These are phyloP conservation scores for Neurospora sp. DNA, from an alignment of 495 filamentous ascomycete species.

Conservation along the genomic window DNA sequence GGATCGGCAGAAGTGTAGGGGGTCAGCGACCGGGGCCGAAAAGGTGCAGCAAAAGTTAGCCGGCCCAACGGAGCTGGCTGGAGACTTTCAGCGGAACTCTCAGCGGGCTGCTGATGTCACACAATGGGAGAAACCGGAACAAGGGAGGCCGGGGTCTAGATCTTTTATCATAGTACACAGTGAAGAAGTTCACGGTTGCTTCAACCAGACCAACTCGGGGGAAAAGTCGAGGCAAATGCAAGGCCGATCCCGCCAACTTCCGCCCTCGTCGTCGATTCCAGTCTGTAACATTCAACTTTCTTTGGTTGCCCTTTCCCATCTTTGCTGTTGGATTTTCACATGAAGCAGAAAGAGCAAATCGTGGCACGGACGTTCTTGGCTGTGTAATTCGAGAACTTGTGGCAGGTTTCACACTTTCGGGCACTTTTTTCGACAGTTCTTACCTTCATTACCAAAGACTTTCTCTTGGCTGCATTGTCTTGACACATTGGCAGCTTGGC, in stretches of 20 bases:
- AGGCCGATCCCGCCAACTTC: constrained; percentile 8
- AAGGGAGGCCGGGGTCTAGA: constrained; percentile 1
- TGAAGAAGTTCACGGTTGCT: neutral
- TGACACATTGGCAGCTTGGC: neutral
- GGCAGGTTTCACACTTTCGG: neutral
- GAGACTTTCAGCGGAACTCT: neutral
- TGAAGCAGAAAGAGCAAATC: neutral
- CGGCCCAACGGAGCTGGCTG: constrained; percentile 9
- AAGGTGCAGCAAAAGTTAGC: neutral
- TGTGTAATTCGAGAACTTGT: neutral
- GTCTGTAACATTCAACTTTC: neutral
- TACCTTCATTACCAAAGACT: neutral
- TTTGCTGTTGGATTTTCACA: neutral
- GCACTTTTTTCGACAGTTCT: neutral
- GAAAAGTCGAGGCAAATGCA: constrained; percentile 2
- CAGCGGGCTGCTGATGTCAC: constrained; percentile 10
- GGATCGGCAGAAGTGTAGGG: constrained; percentile 13
- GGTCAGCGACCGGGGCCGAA: constrained; percentile 2
- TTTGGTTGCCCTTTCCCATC: neutral
- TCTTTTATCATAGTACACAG: neutral
- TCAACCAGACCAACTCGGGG: neutral
- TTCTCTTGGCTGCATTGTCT: neutral
- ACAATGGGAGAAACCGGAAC: constrained; percentile 15
- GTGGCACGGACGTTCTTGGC: neutral
- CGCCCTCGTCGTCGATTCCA: constrained; percentile 1